phyloP scores from a whole-genome alignment of 352 stramenopile genomes.

The Thalassiosira sp. region DNA sequence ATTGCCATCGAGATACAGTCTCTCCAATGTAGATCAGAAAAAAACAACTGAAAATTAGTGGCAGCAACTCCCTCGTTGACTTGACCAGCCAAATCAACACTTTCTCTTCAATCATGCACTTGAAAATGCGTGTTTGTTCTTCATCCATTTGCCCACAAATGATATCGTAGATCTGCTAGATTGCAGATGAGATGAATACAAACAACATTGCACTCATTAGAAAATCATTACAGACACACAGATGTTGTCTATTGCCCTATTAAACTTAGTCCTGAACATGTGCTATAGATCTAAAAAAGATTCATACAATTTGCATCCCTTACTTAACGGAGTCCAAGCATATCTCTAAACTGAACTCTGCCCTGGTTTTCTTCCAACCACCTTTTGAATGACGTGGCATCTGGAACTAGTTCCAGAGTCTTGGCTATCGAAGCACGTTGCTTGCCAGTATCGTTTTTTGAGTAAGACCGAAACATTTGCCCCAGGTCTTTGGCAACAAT shows the following conservation, averaged over 20 bases:
- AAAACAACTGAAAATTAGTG: not conserved
- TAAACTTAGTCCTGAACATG: not conserved
- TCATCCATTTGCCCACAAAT: not conserved
- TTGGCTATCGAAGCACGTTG: conserved; percentile 50
- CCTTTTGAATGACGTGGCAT: conserved; percentile 40
- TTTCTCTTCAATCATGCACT: not conserved
- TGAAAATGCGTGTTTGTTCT: not conserved
- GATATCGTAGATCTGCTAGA: not conserved
- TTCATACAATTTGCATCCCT: not conserved
- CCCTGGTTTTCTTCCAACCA: conserved; percentile 67
- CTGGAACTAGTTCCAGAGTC: conserved; percentile 59
- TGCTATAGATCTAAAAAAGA: not conserved
- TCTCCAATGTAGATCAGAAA: not conserved
- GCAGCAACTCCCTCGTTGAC: not conserved
- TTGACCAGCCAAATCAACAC: not conserved
- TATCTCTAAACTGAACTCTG: conserved; percentile 60
- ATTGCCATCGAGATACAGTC: too few species aligned
- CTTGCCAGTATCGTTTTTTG: conserved; percentile 49
- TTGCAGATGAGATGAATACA: not conserved
- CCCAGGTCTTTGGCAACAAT: conserved; percentile 61
- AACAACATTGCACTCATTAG: not conserved
- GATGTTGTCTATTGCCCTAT: not conserved
- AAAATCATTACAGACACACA: not conserved
- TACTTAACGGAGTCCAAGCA: conserved; percentile 53
- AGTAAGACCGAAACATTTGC: conserved; percentile 53